Evolutionary conservation across 129 eudicot genomes (phyloP), one percentile per base, ranked within the genome.

Genomic region (Solidago caesia): DNA sequence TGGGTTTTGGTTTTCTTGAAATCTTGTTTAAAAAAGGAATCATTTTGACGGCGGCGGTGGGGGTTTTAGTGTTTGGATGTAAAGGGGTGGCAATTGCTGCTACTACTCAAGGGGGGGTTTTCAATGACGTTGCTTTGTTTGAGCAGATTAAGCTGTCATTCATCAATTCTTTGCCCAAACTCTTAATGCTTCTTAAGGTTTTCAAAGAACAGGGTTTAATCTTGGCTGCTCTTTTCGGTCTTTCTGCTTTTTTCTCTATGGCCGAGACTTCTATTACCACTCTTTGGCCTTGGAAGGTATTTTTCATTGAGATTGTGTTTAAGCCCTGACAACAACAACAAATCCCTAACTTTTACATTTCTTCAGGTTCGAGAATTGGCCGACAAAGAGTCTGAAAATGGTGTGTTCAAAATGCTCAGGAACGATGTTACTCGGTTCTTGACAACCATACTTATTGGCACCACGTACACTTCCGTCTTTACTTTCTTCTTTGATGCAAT

Each of bases 261-360:
- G 98, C 98, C 13, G 98, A 92, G 82, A 92, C 98, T 55, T 88
- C 98, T 27, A 92, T 92, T 58, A 92, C 98, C 9, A 92, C 98
- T n/a, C 96, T 92, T 48, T 92, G 96, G 96, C 98, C 98, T 67
- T 92, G 98, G 98, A 92, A 92, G 98, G 98, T 92, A 83, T 55
- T 55, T 7, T 14, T 72, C 8, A 4, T 78, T 39, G 4, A 10
- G 2, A 9, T 33, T 33, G 11, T 4, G 0, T 62, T 12, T 62
- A 4, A 13, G 12, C 15, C 12, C 12, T 27, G 8, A 62, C 33
- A 15, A 62, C 14, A 6, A 12, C 6, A 7, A 51, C 0, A 13
- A 72, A 47, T 43, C n/a, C 5, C 5, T 15, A 49, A 64, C 33
- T 49, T 43, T 33, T 11, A n/a, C 51, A 2, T 14, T 3, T 5